phyloP scores from a whole-genome alignment of 495 filamentous ascomycete genomes.

The Penicillium soppii region DNA sequence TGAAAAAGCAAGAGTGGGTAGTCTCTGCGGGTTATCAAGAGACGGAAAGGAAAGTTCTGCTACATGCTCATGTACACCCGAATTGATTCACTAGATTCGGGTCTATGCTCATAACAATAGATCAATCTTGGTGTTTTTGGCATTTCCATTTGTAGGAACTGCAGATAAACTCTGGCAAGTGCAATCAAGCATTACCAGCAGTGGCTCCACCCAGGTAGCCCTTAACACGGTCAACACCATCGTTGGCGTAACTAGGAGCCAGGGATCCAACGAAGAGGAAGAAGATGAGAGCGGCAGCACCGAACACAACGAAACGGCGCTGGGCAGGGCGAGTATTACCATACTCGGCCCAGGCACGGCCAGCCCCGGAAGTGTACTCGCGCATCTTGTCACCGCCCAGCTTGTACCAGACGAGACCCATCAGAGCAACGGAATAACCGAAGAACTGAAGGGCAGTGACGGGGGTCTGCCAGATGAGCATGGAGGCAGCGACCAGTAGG shows the following conservation, averaged over 20 bases:
- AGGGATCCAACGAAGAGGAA: slow-evolving; percentile 68
- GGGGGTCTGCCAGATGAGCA: slow-evolving; percentile 83
- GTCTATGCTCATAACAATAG: not conserved
- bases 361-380: slow-evolving; percentile 67
- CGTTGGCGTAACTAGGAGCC: slow-evolving; percentile 47
- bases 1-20: slow-evolving; percentile 20
- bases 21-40: slow-evolving; percentile 38
- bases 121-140: not conserved
- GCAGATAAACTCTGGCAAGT: not conserved
- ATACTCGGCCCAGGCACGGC: slow-evolving; percentile 81
- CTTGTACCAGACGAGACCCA: slow-evolving; percentile 91
- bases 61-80: not conserved
- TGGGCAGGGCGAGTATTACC: slow-evolving; percentile 69
- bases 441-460: slow-evolving; percentile 81
- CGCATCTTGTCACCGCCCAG: slow-evolving; percentile 83
- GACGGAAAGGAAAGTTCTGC: not conserved
- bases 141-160: not conserved
- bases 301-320: slow-evolving; percentile 74
- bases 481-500: slow-evolving; percentile 84
- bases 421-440: slow-evolving; percentile 86
- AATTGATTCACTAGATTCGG: not conserved
- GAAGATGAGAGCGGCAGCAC: slow-evolving; percentile 58
- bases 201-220: slow-evolving; percentile 43
- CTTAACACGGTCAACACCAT: slow-evolving; percentile 40
- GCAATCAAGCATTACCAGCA: slow-evolving; percentile 35